Evolutionary conservation across 2,329 filamentous ascomycete species (phyloP).

Genomic region (Trichophaea hybrida): DNA sequence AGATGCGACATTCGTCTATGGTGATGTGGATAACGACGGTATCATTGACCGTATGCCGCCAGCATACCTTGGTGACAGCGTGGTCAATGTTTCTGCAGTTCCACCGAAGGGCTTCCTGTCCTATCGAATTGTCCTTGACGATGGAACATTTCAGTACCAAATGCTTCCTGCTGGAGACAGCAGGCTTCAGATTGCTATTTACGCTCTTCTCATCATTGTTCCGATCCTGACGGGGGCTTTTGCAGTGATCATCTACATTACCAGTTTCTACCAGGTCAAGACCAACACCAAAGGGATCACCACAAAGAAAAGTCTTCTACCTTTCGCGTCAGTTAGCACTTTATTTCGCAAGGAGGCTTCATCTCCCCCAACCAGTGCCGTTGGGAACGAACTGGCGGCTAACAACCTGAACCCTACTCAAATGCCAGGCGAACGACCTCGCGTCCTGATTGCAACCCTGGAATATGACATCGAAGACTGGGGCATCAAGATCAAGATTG

Average conservation of each 20-base stretch:
- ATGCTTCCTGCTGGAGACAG: conserved; percentile 42
- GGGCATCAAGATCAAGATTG: conserved; percentile 57
- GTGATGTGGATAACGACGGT: conserved; percentile 47
- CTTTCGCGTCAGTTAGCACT: neutral
- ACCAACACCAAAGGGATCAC: conserved; percentile 29
- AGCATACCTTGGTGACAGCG: conserved; percentile 40
- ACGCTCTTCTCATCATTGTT: conserved; percentile 40
- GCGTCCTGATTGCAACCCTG: conserved; percentile 54
- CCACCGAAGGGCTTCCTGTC: conserved; percentile 43
- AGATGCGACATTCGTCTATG: conserved; percentile 44
- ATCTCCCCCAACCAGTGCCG: no score
- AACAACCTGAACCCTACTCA: neutral
- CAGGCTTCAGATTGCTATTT: conserved; percentile 41
- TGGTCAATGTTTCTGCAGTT: conserved; percentile 45
- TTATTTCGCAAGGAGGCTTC: no score
- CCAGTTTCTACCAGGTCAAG: conserved; percentile 46
- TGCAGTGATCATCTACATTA: conserved; percentile 44
- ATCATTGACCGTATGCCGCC: conserved; percentile 49
- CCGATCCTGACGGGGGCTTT: conserved; percentile 39
- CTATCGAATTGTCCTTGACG: conserved; percentile 43
- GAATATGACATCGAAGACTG: conserved; percentile 60
- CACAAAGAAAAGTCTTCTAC: conserved; percentile 11
- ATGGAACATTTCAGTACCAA: conserved; percentile 40
- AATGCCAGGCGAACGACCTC: conserved; percentile 33
- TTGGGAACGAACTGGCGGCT: conserved; percentile 7